A percentile compares a stretch with the other conserved stretches of the same genome.
Conservation (phyloP, 2,329 filamentous ascomycete genomes). For the Diaporthe capsici region DNA sequence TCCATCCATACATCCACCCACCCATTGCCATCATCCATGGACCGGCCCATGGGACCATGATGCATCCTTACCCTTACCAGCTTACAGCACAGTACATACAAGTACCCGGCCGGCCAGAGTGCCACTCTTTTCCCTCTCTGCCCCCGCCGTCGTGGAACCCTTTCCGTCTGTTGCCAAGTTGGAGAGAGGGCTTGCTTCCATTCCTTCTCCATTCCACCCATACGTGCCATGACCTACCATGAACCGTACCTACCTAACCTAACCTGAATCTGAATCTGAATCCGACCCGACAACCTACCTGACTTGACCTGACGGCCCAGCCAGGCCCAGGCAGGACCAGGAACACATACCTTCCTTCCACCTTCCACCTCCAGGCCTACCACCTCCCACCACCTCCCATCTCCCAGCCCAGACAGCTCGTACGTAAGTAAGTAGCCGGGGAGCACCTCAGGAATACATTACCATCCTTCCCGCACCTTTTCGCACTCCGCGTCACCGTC, state of each 20-base stretch:
- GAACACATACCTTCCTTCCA: constrained; percentile 4
- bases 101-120: background rate
- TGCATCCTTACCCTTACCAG: constrained; percentile 30
- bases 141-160: constrained; percentile 22
- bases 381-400: background rate
- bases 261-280: constrained; percentile 27
- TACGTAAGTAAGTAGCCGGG: constrained; percentile 13
- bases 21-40: constrained; percentile 22
- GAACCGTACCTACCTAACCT: constrained; percentile 18
- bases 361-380: background rate
- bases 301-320: constrained; percentile 22
- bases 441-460: constrained; percentile 24
- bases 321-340: constrained; percentile 7
- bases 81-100: constrained; percentile 21
- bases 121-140: background rate
- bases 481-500: constrained; percentile 20
- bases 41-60: constrained; percentile 24
- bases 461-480: constrained; percentile 28
- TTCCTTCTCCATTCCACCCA: constrained; percentile 29
- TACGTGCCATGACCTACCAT: constrained; percentile 4
- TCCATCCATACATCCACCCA: constrained; percentile 22
- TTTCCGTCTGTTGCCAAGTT: constrained; percentile 28
- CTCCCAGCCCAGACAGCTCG: constrained; percentile 1
- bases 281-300: constrained; percentile 18
- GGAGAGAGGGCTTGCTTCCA: constrained; percentile 24